Evolutionary conservation across 2,329 filamentous ascomycete genomes (phyloP).

Genomic region (Apiospora phragmitis): DNA sequence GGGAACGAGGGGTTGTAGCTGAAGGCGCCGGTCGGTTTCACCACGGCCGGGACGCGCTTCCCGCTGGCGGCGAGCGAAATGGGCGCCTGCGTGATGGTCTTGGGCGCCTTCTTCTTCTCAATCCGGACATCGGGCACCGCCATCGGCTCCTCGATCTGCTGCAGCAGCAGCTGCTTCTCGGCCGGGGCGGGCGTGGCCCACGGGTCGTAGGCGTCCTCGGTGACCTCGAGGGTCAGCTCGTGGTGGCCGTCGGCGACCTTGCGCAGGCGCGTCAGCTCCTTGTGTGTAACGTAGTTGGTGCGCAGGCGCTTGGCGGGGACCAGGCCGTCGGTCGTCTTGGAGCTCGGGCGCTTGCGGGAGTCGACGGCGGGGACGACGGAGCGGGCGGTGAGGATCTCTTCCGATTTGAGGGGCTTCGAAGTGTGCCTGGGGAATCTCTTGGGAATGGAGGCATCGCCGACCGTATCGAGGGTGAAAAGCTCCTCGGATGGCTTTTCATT

Average conservation of each 20-base stretch:
- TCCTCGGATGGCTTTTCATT: slow-evolving; percentile 80
- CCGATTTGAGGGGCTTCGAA: slow-evolving; percentile 80
- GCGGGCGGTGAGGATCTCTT: slow-evolving; percentile 86
- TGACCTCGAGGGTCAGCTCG: slow-evolving; percentile 52
- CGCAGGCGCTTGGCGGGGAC: slow-evolving; percentile 74
- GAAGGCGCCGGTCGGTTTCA: slow-evolving; percentile 76
- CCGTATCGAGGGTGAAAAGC: slow-evolving; percentile 81
- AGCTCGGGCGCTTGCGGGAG: slow-evolving; percentile 71
- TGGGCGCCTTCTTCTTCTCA: slow-evolving; percentile 67
- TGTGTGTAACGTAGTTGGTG: slow-evolving; percentile 78
- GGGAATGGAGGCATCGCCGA: slow-evolving; percentile 67
- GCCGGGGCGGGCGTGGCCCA: slow-evolving; percentile 62
- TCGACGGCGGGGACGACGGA: slow-evolving; percentile 80
- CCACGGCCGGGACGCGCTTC: slow-evolving; percentile 76
- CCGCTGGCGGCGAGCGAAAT: slow-evolving; percentile 82
- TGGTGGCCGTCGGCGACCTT: slow-evolving; percentile 75
- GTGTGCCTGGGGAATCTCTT: slow-evolving; percentile 64
- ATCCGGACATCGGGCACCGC: slow-evolving; percentile 37
- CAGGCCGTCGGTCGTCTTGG: slow-evolving; percentile 72
- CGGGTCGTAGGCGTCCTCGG: slow-evolving; percentile 73
- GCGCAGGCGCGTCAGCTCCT: slow-evolving; percentile 78
- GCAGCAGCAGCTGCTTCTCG: not conserved
- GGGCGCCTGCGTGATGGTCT: slow-evolving; percentile 73
- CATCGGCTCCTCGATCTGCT: slow-evolving; percentile 24
- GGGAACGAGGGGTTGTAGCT: slow-evolving; percentile 91